Evolutionary conservation across 208 protist genomes (phyloP).

Genomic region (Strigomonas culicis): DNA sequence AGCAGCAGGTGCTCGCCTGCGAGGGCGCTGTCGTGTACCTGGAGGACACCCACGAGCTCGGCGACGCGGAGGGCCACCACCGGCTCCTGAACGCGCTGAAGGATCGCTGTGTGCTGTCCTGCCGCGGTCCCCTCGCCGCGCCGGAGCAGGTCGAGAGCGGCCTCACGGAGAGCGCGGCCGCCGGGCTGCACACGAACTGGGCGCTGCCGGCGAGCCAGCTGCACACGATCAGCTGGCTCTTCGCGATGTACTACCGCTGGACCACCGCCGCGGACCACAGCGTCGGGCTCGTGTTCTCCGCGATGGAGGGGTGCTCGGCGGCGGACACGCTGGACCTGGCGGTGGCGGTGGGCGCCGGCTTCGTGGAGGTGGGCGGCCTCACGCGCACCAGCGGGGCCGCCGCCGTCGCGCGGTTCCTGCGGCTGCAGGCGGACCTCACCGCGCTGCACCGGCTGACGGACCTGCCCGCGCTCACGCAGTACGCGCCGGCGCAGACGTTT

Average conservation of each 20-base stretch:
- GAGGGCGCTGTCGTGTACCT: constrained; percentile 45
- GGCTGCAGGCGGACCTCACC: constrained; percentile 15
- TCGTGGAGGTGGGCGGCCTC: constrained; percentile 10
- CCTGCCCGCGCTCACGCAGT: constrained; percentile 8
- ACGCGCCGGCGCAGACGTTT: constrained; percentile 7
- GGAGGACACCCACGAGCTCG: constrained; percentile 61
- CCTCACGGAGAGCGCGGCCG: constrained; percentile 1
- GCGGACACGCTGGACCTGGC: constrained; percentile 20
- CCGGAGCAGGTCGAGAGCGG: not conserved
- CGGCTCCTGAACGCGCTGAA: constrained; percentile 42
- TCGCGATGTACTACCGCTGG: not conserved
- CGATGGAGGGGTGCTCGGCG: constrained; percentile 1
- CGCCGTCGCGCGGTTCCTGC: constrained; percentile 13
- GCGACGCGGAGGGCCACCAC: constrained; percentile 39
- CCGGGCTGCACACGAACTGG: too few species aligned
- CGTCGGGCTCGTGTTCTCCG: not conserved
- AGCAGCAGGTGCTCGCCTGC: constrained; percentile 44
- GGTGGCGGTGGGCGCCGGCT: constrained; percentile 14
- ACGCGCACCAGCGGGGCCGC: not conserved
- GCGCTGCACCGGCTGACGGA: not conserved
- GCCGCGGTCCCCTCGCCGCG: not conserved
- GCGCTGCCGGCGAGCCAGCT: too few species aligned
- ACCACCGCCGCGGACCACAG: not conserved
- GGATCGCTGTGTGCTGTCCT: constrained; percentile 15
- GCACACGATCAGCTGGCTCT: not conserved